phyloP scores from a whole-genome alignment of 139 green algal genomes.

The Dunaliella primolecta region DNA sequence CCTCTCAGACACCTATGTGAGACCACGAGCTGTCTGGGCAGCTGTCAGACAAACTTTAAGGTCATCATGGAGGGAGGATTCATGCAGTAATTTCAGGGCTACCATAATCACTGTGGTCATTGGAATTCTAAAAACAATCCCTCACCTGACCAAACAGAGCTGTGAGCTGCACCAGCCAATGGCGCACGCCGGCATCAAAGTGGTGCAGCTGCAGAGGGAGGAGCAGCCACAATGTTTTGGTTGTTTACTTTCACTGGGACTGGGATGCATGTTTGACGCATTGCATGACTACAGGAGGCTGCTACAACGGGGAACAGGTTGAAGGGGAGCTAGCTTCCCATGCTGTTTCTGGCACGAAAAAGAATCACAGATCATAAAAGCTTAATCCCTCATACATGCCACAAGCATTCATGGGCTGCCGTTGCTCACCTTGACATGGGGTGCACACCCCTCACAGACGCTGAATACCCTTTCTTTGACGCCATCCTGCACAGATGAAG shows the following conservation, averaged over 20 bases:
- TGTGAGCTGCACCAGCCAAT: conserved; percentile 42
- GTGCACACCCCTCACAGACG: neutral
- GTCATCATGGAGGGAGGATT: too few relatives aligned
- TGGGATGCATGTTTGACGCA: too few relatives aligned
- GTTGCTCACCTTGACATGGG: neutral
- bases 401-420: neutral
- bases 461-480: neutral
- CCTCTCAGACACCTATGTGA: too few relatives aligned
- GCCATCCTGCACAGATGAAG: conserved; percentile 10
- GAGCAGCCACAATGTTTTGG: too few relatives aligned
- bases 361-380: neutral
- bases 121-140: too few relatives aligned
- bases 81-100: too few relatives aligned
- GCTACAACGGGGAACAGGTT: too few relatives aligned
- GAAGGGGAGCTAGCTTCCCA: neutral
- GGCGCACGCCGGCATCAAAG: conserved; percentile 42
- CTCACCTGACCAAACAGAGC: conserved; percentile 31
- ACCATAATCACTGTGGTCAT: too few relatives aligned
- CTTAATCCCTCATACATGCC: neutral
- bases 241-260: too few relatives aligned
- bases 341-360: neutral
- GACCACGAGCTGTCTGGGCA: too few relatives aligned
- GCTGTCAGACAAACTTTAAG: too few relatives aligned
- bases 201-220: conserved; percentile 34
- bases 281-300: too few relatives aligned